Base-by-base conservation (phyloP, 805 yeast species). In the Candida sithepensis region DNA sequence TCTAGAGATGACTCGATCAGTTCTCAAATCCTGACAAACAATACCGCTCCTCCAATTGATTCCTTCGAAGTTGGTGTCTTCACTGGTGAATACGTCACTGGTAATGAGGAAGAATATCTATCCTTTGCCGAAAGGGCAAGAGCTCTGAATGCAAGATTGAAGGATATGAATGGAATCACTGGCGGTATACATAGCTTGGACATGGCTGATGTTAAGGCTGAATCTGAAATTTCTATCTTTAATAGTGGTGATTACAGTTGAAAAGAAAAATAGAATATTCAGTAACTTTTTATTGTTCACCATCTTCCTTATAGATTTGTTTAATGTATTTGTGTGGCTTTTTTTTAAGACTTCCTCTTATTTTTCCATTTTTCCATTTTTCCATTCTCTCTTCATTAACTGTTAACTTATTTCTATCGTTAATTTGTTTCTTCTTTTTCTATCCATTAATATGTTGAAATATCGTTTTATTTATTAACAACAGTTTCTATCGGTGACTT, bases 61-160 rank as follows among this genome's bases (percentile, higher is more conserved):
- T 78, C 84, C 36, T 94, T 90, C 60, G 99, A 94, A 71, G 91
- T 88, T 45, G 99, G 99, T 66, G 99, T 94, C 13, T 94, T 94
- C 68, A 94, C 96, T 10, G 99, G 99, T 42, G 70, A 82, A 51
- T 94, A 94, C 66, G 83, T 92, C 50, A 94, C 99, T n/a, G 98
- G 98, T 45, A 85, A 83, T 40, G 96, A 89, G 66, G 85, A 86
- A 60, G 79, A 79, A 41, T 91, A 92, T 66, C 68, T 94, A 48
- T 80, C 79, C 54, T 91, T 87, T 64, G 77, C 94, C 53, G 98
- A 91, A 68, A 74, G 75, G 54, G 80, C 88, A 48, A 77, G 99
- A 64, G 95, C 92, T 14, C 77, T 77, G 60, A 89, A 89, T 66
- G 86, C 82, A 61, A 66, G 80, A 56, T 57, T 77, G 44, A 73